These are phyloP conservation scores for Pichia membranifaciens DNA, from an alignment of 805 yeast genomes.

Conservation along the genomic window DNA sequence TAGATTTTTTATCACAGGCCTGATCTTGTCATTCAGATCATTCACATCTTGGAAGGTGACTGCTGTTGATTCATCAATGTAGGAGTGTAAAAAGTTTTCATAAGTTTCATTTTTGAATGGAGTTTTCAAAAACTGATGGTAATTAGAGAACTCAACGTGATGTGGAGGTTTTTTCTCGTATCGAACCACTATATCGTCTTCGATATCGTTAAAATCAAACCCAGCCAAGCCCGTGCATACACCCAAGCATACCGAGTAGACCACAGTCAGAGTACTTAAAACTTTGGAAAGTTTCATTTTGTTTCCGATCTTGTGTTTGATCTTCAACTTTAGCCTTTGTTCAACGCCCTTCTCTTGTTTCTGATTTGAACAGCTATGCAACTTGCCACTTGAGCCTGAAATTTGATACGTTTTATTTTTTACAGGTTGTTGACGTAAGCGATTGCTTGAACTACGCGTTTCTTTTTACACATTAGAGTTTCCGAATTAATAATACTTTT, in stretches of 20 bases:
- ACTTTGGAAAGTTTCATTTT: too few relatives aligned
- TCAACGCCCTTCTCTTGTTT: neutral
- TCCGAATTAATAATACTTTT: too few relatives aligned
- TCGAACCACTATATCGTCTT: conserved; percentile 9
- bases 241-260: too few relatives aligned
- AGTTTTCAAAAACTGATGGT: conserved; percentile 29
- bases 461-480: too few relatives aligned
- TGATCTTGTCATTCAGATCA: conserved; percentile 43
- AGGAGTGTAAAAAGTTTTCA: conserved; percentile 16
- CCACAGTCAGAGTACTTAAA: too few relatives aligned
- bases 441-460: too few relatives aligned
- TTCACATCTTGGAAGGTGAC: conserved; percentile 43
- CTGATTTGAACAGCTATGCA: neutral
- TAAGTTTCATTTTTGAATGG: conserved; percentile 25
- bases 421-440: too few relatives aligned
- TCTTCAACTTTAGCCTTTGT: too few relatives aligned
- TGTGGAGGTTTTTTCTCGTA: conserved; percentile 18
- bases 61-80: conserved; percentile 27
- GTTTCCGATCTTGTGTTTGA: too few relatives aligned
- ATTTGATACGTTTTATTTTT: too few relatives aligned
- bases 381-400: too few relatives aligned
- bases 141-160: conserved; percentile 17
- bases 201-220: conserved; percentile 1
- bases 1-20: conserved; percentile 52
- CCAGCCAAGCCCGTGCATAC: neutral